A percentile compares a stretch with the other conserved stretches of the same genome.
These are phyloP conservation scores for Tagetes patula DNA, from an alignment of 129 eudicot species.

Conservation along the genomic window DNA sequence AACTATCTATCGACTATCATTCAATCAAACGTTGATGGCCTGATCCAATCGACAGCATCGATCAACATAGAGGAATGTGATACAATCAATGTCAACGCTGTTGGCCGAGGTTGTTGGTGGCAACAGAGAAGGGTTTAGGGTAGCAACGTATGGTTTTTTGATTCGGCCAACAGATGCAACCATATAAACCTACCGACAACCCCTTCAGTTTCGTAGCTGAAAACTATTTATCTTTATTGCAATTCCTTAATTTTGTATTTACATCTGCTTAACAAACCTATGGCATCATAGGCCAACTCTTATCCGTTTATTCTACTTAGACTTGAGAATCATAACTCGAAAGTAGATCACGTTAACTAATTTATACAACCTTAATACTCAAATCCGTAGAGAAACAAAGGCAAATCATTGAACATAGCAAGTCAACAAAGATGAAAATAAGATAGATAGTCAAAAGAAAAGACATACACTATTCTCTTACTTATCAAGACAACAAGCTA, in stretches of 20 bases:
- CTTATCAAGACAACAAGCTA: background rate
- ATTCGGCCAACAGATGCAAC: too few relatives aligned
- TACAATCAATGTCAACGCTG: too few relatives aligned
- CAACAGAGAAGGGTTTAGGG: too few relatives aligned
- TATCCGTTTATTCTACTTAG: too few relatives aligned
- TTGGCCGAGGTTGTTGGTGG: too few relatives aligned
- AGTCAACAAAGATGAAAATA: constrained; percentile 11
- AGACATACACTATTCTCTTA: constrained; percentile 10
- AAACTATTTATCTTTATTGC: background rate
- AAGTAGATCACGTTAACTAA: background rate
- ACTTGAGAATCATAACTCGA: background rate
- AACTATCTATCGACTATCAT: too few relatives aligned
- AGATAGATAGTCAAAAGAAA: constrained; percentile 2
- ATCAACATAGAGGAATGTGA: too few relatives aligned
- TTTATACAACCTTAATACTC: background rate
- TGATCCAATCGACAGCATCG: too few relatives aligned
- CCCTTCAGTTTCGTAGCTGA: too few relatives aligned
- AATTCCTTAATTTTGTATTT: background rate
- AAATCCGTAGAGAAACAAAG: background rate
- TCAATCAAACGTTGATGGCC: too few relatives aligned
- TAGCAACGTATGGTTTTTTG: too few relatives aligned
- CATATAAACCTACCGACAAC: too few relatives aligned
- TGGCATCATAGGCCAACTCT: background rate
- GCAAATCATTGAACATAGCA: background rate
- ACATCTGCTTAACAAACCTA: background rate